A percentile compares a stretch with the other conserved stretches of the same genome.
Conservation (phyloP, 257 asterid genomes). For the Nyctanthes arbortristis region DNA sequence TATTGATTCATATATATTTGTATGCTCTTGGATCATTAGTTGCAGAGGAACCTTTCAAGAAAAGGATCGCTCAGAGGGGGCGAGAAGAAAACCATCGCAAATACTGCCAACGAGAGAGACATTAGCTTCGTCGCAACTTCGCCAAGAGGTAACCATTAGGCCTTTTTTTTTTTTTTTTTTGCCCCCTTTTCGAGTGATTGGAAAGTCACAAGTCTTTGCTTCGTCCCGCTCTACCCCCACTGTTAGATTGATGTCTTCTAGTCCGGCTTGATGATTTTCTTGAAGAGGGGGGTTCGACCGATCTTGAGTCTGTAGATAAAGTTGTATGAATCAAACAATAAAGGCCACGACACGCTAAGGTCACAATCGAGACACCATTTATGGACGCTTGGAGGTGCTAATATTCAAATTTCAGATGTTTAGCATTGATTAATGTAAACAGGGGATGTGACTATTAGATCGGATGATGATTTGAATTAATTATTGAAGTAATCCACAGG, state of each 20-base stretch:
- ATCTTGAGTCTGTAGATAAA: not conserved
- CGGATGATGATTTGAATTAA: not conserved
- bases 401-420: too few species aligned
- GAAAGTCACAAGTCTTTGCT: too few species aligned
- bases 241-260: too few species aligned
- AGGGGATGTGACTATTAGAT: not conserved
- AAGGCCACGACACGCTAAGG: not conserved
- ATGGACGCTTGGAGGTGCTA: not conserved
- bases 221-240: too few species aligned
- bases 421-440: too few species aligned
- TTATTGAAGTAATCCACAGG: not conserved
- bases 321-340: too few species aligned
- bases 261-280: too few species aligned
- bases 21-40: conserved; percentile 1
- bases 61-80: conserved; percentile 56
- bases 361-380: not conserved
- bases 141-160: conserved; percentile 41
- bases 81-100: conserved; percentile 60
- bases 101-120: conserved; percentile 39
- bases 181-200: not conserved
- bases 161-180: not conserved
- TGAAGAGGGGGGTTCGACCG: too few species aligned
- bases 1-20: not conserved
- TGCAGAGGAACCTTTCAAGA: conserved; percentile 86
- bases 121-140: conserved; percentile 39